Conservation (phyloP, 352 stramenopile species). For the Pythium dissimile region DNA sequence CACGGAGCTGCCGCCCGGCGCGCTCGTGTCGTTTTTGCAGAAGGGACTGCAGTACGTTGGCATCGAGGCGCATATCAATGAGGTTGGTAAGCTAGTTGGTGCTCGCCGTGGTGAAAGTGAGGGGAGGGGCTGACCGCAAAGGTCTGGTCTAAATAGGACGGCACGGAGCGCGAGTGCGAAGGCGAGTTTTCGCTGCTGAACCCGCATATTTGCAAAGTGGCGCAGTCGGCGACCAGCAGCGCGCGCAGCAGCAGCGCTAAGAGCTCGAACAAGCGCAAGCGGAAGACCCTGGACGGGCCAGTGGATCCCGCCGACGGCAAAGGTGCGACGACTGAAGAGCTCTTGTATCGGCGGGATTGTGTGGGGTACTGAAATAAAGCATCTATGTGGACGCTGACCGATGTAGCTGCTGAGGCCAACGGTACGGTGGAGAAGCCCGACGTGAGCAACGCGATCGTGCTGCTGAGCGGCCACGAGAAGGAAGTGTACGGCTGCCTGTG, state of each 20-base stretch:
- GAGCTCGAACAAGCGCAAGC: slow-evolving; percentile 78
- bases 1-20: slow-evolving; percentile 93
- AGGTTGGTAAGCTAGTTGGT: slow-evolving; percentile 53
- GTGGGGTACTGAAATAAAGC: slow-evolving; percentile 8
- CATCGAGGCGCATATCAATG: slow-evolving; percentile 89
- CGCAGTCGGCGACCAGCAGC: slow-evolving; percentile 70
- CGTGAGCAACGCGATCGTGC: slow-evolving; percentile 48
- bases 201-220: slow-evolving; percentile 87
- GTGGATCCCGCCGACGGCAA: slow-evolving; percentile 47
- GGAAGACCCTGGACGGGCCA: slow-evolving; percentile 47
- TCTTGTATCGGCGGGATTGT: too few species aligned
- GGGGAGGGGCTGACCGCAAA: too few species aligned
- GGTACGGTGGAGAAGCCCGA: slow-evolving; percentile 61
- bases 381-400: too few species aligned
- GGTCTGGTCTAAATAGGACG: too few species aligned
- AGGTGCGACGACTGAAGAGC: too few species aligned
- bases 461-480: slow-evolving; percentile 82
- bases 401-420: slow-evolving; percentile 46
- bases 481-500: slow-evolving; percentile 97
- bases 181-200: slow-evolving; percentile 91
- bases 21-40: slow-evolving; percentile 98
- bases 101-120: neutral
- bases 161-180: slow-evolving; percentile 82
- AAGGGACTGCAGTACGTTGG: slow-evolving; percentile 96
- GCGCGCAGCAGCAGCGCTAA: slow-evolving; percentile 46